Percentiles rank a stretch among this genome's conserved stretches.
These are phyloP conservation scores for Phialophora chinensis DNA, from an alignment of 2,329 filamentous ascomycete genomes.

Conservation along the genomic window DNA sequence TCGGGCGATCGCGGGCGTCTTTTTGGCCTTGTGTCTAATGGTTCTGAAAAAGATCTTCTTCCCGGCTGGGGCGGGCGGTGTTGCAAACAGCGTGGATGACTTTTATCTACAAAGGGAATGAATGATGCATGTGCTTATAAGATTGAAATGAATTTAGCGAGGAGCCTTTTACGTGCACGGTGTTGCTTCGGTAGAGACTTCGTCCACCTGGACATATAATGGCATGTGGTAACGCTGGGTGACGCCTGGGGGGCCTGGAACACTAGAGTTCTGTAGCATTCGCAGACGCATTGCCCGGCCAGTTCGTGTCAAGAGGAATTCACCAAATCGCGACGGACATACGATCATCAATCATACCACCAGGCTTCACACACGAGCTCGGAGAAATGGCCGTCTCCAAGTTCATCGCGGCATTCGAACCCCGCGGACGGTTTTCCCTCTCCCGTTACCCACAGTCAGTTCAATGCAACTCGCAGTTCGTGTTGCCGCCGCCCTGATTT, in stretches of 20 bases:
- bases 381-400: slow-evolving; percentile 14
- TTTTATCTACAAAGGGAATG: slow-evolving; percentile 36
- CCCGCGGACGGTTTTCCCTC: background rate
- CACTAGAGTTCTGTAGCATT: background rate
- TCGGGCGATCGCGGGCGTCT: slow-evolving; percentile 74
- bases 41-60: slow-evolving; percentile 59
- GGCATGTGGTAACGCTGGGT: background rate
- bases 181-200: background rate
- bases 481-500: background rate
- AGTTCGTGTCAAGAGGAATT: background rate
- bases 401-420: background rate
- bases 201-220: background rate
- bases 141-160: background rate
- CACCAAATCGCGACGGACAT: background rate
- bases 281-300: background rate
- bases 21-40: slow-evolving; percentile 73
- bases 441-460: background rate
- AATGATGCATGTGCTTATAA: slow-evolving; percentile 10
- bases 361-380: background rate
- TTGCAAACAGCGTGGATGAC: slow-evolving; percentile 31
- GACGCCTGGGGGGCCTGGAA: background rate
- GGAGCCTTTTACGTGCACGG: background rate
- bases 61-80: slow-evolving; percentile 30
- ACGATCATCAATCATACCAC: background rate
- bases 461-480: background rate